These are phyloP conservation scores for Prunus davidiana DNA, from an alignment of 306 rosid genomes.

Conservation along the genomic window DNA sequence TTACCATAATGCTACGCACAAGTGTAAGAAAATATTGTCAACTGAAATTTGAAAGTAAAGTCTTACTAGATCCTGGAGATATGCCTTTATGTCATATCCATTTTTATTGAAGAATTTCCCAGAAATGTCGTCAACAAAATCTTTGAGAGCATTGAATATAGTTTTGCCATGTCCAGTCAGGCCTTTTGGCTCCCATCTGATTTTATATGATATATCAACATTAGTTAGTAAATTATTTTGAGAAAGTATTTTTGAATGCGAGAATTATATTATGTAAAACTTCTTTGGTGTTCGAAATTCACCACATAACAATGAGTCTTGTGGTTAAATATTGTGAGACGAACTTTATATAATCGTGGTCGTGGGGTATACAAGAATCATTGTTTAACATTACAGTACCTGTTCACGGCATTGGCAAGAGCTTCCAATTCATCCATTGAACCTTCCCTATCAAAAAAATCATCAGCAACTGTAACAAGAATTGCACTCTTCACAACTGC, in stretches of 20 bases:
- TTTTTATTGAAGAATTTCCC: background rate
- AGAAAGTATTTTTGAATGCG: background rate
- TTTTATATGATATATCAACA: background rate
- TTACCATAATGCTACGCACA: background rate
- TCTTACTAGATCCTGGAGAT: slow-evolving; percentile 17
- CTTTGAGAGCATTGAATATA: slow-evolving; percentile 16
- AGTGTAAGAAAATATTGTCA: too few species aligned
- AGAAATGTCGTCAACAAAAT: slow-evolving; percentile 11
- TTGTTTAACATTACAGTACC: slow-evolving; percentile 4
- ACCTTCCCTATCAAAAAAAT: slow-evolving; percentile 50
- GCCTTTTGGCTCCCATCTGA: slow-evolving; percentile 6
- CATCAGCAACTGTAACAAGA: slow-evolving; percentile 51
- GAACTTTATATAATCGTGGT: background rate
- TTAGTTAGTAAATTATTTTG: background rate
- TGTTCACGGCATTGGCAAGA: slow-evolving; percentile 37
- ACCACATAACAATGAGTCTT: background rate
- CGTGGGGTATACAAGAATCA: background rate
- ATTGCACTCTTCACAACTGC: slow-evolving; percentile 41
- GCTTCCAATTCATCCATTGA: slow-evolving; percentile 33
- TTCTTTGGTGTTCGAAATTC: background rate
- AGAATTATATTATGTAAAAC: background rate
- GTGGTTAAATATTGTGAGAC: background rate
- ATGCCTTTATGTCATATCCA: slow-evolving; percentile 14
- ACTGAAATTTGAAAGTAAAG: background rate
- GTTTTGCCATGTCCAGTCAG: slow-evolving; percentile 9